Percentiles rank a stretch among this genome's conserved stretches.
Evolutionary conservation across 176 grass and related monocot genomes (phyloP).

Genomic region (Cenchrus purpureus): DNA sequence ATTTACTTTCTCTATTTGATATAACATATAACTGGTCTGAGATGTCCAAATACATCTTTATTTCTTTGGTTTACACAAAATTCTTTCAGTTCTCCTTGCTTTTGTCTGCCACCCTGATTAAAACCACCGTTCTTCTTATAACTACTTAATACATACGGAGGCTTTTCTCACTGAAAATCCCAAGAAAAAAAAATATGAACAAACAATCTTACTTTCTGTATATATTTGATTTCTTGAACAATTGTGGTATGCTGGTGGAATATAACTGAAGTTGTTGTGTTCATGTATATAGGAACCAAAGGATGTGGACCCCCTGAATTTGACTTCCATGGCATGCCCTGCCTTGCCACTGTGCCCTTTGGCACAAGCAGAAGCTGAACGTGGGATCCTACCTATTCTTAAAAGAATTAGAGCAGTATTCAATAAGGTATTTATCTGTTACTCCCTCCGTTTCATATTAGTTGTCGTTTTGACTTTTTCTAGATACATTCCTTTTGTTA

Average conservation of each 20-base stretch:
- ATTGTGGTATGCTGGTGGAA: background rate
- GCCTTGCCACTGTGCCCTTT: constrained; percentile 90
- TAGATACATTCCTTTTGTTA: no score
- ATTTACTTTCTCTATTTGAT: background rate
- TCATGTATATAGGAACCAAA: constrained; percentile 71
- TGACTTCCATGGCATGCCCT: constrained; percentile 95
- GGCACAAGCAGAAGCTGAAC: constrained; percentile 93
- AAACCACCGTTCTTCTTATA: background rate
- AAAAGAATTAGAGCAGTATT: constrained; percentile 87
- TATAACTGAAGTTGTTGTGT: constrained; percentile 9
- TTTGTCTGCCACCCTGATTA: background rate
- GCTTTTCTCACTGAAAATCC: constrained; percentile 3
- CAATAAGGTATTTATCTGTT: constrained; percentile 62
- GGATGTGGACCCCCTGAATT: constrained; percentile 83
- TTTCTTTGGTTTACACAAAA: background rate
- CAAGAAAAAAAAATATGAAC: background rate
- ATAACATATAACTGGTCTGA: background rate
- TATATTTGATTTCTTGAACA: constrained; percentile 16
- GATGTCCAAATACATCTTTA: background rate
- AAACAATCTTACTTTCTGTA: background rate
- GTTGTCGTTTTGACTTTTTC: no score
- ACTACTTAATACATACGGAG: background rate
- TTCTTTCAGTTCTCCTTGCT: background rate
- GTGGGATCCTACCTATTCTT: constrained; percentile 86
- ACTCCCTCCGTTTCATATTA: no score